Base-by-base conservation (phyloP, 2,329 filamentous ascomycete species). In the Erysiphe pulchra region DNA sequence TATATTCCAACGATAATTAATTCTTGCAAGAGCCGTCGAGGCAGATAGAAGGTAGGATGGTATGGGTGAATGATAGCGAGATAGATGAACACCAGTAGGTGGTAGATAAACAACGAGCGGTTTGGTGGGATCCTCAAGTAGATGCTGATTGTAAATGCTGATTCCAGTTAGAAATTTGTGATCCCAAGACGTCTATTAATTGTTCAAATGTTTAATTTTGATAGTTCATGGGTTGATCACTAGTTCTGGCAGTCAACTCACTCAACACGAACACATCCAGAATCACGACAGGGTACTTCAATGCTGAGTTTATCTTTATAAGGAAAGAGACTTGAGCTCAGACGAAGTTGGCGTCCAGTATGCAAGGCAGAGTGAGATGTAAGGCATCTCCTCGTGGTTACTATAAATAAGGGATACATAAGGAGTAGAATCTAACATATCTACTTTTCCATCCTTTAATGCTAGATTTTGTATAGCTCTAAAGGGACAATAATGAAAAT, bases 1-100 rank as follows among this genome's bases (percentile, higher is more conserved):
- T 51, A 52, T 37, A 28, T 53, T 52, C 73, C 74, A 77, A 14
- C 73, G 64, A 55, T 77, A 77, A 54, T 74, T 69, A 54, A 77
- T 70, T 46, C 65, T 65, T 6, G 66, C 71, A 0, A 70, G 63
- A 1, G 71, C 64, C 31, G 56, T 67, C 60, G 46, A 67, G 67
- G 10, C 66, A 57, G 47, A 69, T 68, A 10, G 50, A 51, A 53
- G 49, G 37, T 28, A 68, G 64, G 20, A 69, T 51, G 31, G 58
- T 47, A 44, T 58, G 48, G 8, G 48, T 48, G 31, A 59, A 56
- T 12, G 67, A 60, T 41, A 62, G 66, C 64, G n/a, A 53, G 57
- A 12, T 55, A 59, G 31, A 68, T 61, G 48, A 66, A 68, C 1
- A 48, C 54, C 52, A 4, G 48, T 50, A 13, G 52, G 50, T 6